phyloP scores from a whole-genome alignment of 805 yeast species.

The Hyphopichia homilentoma region DNA sequence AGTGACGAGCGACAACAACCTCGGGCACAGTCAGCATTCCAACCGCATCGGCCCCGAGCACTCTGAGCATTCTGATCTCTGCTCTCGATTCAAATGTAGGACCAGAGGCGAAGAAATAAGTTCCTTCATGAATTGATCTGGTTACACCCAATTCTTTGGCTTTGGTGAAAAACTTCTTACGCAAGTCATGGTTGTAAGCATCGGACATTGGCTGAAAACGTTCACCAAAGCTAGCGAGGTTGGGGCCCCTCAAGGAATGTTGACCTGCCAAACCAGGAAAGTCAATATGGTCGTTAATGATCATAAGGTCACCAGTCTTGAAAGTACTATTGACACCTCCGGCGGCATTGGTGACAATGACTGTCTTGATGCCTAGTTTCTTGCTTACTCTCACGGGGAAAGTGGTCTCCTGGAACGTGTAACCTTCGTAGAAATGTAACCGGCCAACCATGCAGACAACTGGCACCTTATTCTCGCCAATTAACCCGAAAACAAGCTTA shows the following conservation, averaged over 20 bases:
- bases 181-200: slow-evolving; percentile 75
- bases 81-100: slow-evolving; percentile 94
- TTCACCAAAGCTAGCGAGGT: slow-evolving; percentile 75
- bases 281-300: slow-evolving; percentile 84
- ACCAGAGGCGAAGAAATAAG: slow-evolving; percentile 81
- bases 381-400: slow-evolving; percentile 81
- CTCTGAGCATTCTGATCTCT: slow-evolving; percentile 71
- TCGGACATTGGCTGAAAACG: slow-evolving; percentile 86
- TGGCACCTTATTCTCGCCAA: slow-evolving; percentile 66
- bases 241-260: slow-evolving; percentile 87
- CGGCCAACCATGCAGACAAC: slow-evolving; percentile 94
- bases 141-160: slow-evolving; percentile 45
- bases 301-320: slow-evolving; percentile 87
- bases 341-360: slow-evolving; percentile 93
- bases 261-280: slow-evolving; percentile 87
- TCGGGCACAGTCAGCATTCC: slow-evolving; percentile 99
- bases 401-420: slow-evolving; percentile 73
- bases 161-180: slow-evolving; percentile 56
- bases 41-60: slow-evolving; percentile 86
- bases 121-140: slow-evolving; percentile 80
- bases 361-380: slow-evolving; percentile 52
- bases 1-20: slow-evolving; percentile 87
- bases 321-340: slow-evolving; percentile 75
- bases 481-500: slow-evolving; percentile 68
- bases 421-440: slow-evolving; percentile 89